phyloP scores from a whole-genome alignment of 345 rosid genomes.

The Rhodamnia argentea region DNA sequence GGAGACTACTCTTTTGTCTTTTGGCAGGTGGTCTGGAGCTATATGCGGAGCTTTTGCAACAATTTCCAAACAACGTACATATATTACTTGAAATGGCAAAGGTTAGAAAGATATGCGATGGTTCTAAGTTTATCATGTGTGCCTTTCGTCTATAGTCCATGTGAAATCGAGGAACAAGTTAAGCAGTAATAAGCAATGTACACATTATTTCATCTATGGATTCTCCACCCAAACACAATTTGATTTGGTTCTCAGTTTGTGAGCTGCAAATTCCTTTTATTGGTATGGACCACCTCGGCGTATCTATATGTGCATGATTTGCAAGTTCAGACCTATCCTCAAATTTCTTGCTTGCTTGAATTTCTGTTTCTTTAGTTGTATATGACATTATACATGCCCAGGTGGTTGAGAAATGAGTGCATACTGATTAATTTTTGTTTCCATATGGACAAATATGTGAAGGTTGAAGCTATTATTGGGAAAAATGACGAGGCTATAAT shows the following conservation, averaged over 20 bases:
- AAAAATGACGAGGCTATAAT: conserved; percentile 84
- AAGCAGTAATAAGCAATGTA: background rate
- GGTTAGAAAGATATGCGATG: conserved; percentile 32
- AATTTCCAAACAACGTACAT: conserved; percentile 83
- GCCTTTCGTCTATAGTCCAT: background rate
- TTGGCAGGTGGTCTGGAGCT: conserved; percentile 82
- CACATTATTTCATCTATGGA: background rate
- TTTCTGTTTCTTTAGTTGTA: background rate
- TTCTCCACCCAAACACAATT: background rate
- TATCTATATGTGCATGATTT: background rate
- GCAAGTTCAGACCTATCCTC: background rate
- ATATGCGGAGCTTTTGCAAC: conserved; percentile 73
- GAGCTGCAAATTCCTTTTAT: background rate
- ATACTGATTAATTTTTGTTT: background rate
- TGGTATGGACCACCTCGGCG: background rate
- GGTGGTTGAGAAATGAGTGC: background rate
- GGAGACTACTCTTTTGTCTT: background rate
- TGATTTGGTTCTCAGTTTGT: background rate
- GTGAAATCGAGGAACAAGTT: background rate
- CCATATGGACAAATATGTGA: background rate
- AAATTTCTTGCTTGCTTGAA: background rate
- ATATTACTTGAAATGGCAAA: conserved; percentile 91
- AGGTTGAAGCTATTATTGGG: conserved; percentile 95
- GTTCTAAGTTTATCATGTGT: background rate
- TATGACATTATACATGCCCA: background rate